Evolutionary conservation across 2,329 filamentous ascomycete species (phyloP).

Genomic region (Sclerotinia subarctica): DNA sequence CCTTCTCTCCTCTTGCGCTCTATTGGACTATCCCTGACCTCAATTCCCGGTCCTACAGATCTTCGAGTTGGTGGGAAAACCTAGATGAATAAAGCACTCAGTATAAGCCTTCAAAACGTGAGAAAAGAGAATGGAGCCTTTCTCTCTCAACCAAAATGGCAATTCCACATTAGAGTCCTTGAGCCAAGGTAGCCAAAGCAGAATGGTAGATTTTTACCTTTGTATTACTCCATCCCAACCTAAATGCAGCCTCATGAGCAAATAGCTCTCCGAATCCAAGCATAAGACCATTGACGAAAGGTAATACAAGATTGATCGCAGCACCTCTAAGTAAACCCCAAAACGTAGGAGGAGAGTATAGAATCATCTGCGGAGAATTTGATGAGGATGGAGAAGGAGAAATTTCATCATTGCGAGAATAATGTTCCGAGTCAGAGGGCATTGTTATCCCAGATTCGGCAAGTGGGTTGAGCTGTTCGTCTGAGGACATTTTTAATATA

Average conservation of each 20-base stretch:
- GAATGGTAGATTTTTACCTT: constrained; percentile 59
- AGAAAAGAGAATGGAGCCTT: background rate
- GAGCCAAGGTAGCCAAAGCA: background rate
- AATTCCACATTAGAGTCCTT: no score
- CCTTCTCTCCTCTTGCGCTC: constrained; percentile 42
- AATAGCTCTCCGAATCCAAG: constrained; percentile 95
- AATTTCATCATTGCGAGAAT: constrained; percentile 62
- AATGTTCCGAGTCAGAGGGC: constrained; percentile 79
- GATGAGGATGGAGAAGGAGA: constrained; percentile 59
- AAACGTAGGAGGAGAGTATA: constrained; percentile 85
- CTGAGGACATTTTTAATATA: constrained; percentile 50
- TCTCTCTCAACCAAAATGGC: background rate
- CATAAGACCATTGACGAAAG: constrained; percentile 98
- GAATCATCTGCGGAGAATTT: constrained; percentile 65
- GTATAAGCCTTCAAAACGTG: background rate
- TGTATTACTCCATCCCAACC: constrained; percentile 89
- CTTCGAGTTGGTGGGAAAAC: constrained; percentile 43
- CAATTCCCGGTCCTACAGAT: constrained; percentile 75
- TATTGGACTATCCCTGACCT: constrained; percentile 66
- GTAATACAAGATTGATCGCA: constrained; percentile 91
- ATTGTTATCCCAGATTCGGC: constrained; percentile 74
- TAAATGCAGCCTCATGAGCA: constrained; percentile 90
- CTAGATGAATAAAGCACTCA: constrained; percentile 24
- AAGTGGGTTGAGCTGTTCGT: constrained; percentile 53
- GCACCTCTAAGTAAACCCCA: constrained; percentile 84